phyloP scores from a whole-genome alignment of 2,329 filamentous ascomycete species.

The Botryosphaeria dothidea region DNA sequence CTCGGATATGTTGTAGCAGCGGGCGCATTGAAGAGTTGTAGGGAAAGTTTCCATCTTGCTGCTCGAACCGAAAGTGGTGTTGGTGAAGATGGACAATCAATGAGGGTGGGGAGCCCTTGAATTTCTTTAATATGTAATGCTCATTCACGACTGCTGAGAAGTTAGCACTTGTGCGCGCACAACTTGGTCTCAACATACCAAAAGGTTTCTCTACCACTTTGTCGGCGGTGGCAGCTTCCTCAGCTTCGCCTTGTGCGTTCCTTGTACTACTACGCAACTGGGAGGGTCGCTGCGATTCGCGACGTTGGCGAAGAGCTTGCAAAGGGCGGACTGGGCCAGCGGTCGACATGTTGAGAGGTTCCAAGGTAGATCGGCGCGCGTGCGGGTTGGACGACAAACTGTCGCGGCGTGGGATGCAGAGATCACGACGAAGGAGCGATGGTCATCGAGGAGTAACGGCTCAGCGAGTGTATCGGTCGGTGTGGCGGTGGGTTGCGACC shows the following conservation, averaged over 20 bases:
- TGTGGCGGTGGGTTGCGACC: background rate
- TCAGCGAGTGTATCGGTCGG: background rate
- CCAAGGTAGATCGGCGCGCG: background rate
- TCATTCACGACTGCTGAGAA: constrained; percentile 66
- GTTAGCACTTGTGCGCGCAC: background rate
- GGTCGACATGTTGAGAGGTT: constrained; percentile 23
- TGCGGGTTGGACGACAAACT: background rate
- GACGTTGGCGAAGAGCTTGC: constrained; percentile 46
- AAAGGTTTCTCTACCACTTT: constrained; percentile 35
- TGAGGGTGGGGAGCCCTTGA: constrained; percentile 71
- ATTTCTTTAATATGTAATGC: constrained; percentile 80
- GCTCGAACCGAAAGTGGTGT: constrained; percentile 80
- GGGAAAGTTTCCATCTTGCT: constrained; percentile 87
- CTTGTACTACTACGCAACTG: constrained; percentile 18
- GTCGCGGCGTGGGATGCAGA: background rate
- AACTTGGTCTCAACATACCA: constrained; percentile 25
- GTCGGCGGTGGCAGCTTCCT: constrained; percentile 29
- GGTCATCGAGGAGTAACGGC: background rate
- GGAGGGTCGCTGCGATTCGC: constrained; percentile 44
- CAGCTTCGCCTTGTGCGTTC: constrained; percentile 28
- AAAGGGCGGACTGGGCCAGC: constrained; percentile 35
- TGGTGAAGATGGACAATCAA: constrained; percentile 83
- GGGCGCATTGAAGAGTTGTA: constrained; percentile 92
- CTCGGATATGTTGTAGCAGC: constrained; percentile 74
- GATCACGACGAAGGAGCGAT: background rate